Conservation (phyloP, 1,284 basidiomycete genomes). For the Fomitopsis schrenkii region DNA sequence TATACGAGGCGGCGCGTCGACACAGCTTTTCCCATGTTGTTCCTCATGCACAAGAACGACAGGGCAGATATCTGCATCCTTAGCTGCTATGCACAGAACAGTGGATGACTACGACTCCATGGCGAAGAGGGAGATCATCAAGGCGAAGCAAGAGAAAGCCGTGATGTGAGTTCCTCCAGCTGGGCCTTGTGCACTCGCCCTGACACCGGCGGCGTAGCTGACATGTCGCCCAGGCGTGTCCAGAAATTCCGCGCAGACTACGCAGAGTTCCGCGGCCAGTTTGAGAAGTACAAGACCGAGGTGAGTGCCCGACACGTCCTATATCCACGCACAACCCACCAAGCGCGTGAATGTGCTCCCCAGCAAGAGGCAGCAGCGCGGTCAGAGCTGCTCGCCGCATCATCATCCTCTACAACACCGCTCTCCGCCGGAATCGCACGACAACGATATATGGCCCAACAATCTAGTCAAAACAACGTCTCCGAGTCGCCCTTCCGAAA, state of each 20-base stretch:
- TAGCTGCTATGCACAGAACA: constrained; percentile 88
- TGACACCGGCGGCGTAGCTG: background rate
- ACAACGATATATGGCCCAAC: constrained; percentile 51
- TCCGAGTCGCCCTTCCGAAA: constrained; percentile 74
- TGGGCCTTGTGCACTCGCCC: background rate
- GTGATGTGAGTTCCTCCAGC: constrained; percentile 57
- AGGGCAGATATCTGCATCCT: constrained; percentile 94
- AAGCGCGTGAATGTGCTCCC: background rate
- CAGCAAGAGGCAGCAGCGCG: constrained; percentile 58
- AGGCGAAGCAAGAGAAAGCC: constrained; percentile 92
- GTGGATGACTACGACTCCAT: constrained; percentile 96
- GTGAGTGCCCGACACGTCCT: constrained; percentile 19
- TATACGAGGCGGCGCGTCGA: background rate
- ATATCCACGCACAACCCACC: background rate
- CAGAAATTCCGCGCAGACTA: constrained; percentile 82
- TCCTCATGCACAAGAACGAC: constrained; percentile 16
- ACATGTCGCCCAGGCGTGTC: constrained; percentile 53
- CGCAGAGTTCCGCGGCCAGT: constrained; percentile 63
- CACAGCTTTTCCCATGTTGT: background rate
- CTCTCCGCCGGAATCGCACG: constrained; percentile 52
- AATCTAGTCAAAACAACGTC: constrained; percentile 38
- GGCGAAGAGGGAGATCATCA: constrained; percentile 92
- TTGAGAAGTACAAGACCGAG: constrained; percentile 64
- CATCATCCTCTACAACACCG: constrained; percentile 42
- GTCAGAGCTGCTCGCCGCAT: constrained; percentile 51